phyloP scores from a whole-genome alignment of 805 yeast genomes.

The Scheffersomyces stipitis region DNA sequence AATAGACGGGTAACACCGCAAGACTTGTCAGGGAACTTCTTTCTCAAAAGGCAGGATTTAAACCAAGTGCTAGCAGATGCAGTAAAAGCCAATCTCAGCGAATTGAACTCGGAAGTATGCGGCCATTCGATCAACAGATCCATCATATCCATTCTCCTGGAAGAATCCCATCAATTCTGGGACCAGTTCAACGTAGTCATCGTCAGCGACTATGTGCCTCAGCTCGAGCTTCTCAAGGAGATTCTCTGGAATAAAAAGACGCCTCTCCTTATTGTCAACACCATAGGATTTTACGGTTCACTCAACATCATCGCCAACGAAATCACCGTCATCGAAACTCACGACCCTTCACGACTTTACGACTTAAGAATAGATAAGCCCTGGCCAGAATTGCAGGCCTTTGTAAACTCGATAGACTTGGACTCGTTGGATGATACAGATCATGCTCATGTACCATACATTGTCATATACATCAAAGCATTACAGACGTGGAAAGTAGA shows the following conservation, averaged over 20 bases:
- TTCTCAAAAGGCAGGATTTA: slow-evolving; percentile 45
- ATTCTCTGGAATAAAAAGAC: slow-evolving; percentile 44
- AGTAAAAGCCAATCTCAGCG: slow-evolving; percentile 43
- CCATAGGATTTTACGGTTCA: slow-evolving; percentile 67
- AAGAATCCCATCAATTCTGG: slow-evolving; percentile 39
- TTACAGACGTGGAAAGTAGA: slow-evolving; percentile 40
- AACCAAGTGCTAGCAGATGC: slow-evolving; percentile 42
- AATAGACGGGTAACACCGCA: slow-evolving; percentile 32
- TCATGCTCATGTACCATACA: slow-evolving; percentile 66
- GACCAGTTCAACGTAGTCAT: slow-evolving; percentile 50
- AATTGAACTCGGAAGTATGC: slow-evolving; percentile 60
- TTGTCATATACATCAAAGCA: slow-evolving; percentile 59
- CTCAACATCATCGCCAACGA: slow-evolving; percentile 54
- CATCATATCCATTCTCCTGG: slow-evolving; percentile 10
- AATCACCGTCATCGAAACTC: slow-evolving; percentile 70
- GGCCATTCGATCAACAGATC: slow-evolving; percentile 27
- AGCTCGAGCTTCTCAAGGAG: slow-evolving; percentile 28
- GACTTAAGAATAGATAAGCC: slow-evolving; percentile 70
- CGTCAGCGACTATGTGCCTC: slow-evolving; percentile 29
- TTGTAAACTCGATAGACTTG: slow-evolving; percentile 52
- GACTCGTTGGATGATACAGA: slow-evolving; percentile 43
- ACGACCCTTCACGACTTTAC: slow-evolving; percentile 59
- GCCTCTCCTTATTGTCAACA: slow-evolving; percentile 53
- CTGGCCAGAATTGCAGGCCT: slow-evolving; percentile 65
- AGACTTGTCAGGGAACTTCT: slow-evolving; percentile 64